These are phyloP conservation scores for Cladosporium cucumerinum DNA, from an alignment of 2,329 filamentous ascomycete genomes.

Conservation along the genomic window DNA sequence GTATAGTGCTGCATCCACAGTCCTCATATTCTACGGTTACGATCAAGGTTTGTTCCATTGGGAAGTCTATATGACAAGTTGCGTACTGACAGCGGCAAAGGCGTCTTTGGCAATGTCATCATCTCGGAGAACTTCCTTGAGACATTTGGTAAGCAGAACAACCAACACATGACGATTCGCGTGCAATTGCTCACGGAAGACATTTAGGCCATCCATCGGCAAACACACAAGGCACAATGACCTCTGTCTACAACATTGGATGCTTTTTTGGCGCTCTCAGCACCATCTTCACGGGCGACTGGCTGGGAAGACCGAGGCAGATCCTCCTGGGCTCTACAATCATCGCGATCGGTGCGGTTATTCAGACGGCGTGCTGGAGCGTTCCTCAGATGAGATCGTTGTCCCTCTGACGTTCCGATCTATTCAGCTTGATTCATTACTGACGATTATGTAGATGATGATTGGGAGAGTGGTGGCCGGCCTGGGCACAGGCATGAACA, in stretches of 20 bases:
- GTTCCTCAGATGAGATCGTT: conserved; percentile 29
- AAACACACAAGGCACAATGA: conserved; percentile 38
- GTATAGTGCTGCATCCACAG: conserved; percentile 44
- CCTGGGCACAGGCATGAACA: conserved; percentile 48
- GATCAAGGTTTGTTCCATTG: conserved; percentile 20
- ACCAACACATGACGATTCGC: neutral
- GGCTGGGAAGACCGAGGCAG: conserved; percentile 41
- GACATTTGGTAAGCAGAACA: conserved; percentile 28
- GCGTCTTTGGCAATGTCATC: conserved; percentile 35
- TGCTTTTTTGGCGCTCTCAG: conserved; percentile 48
- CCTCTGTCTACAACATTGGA: conserved; percentile 39
- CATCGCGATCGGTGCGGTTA: conserved; percentile 43
- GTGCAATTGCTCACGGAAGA: neutral
- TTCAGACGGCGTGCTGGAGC: conserved; percentile 42
- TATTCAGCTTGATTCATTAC: too few species aligned
- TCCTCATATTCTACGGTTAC: conserved; percentile 49
- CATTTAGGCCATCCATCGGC: conserved; percentile 30
- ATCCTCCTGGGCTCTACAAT: conserved; percentile 43
- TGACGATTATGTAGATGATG: conserved; percentile 37
- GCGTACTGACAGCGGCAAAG: neutral
- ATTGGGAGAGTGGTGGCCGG: conserved; percentile 46
- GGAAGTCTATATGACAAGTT: too few species aligned
- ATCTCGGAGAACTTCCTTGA: conserved; percentile 33
- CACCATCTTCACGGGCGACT: conserved; percentile 41
- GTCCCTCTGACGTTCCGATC: neutral